A percentile compares a stretch with the other conserved stretches of the same genome.
These are phyloP conservation scores for Breviolum minutum DNA, from an alignment of 73 alveolate genomes.

Conservation along the genomic window DNA sequence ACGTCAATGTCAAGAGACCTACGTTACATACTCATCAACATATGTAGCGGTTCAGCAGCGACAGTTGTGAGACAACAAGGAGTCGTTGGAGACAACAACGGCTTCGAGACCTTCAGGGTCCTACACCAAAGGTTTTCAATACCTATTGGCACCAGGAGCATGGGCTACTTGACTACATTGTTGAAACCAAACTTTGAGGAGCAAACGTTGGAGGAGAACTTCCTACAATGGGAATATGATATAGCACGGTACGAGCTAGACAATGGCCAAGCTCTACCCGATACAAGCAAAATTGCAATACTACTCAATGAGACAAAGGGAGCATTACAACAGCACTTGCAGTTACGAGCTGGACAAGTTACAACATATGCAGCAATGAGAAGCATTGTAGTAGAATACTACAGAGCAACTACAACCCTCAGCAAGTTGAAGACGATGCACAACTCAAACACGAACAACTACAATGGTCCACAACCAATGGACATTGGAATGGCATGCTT, in stretches of 20 bases:
- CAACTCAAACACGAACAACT: not conserved
- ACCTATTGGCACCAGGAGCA: not conserved
- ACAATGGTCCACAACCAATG: not conserved
- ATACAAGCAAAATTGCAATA: not conserved
- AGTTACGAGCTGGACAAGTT: not conserved
- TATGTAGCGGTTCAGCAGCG: not conserved
- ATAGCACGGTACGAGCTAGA: not conserved
- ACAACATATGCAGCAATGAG: not conserved
- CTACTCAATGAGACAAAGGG: too few species aligned
- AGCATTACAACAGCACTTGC: not conserved
- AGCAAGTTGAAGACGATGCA: not conserved
- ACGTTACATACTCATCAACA: not conserved
- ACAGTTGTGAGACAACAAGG: not conserved
- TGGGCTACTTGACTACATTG: not conserved
- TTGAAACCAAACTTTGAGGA: not conserved
- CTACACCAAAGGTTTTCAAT: not conserved
- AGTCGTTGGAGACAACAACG: not conserved
- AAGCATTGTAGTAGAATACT: not conserved
- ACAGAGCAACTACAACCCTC: not conserved
- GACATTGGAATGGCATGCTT: not conserved
- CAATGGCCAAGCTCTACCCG: not conserved
- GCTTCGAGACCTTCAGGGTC: slow-evolving; percentile 3
- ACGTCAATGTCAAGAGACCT: not conserved
- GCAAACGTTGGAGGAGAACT: not conserved
- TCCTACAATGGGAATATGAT: not conserved